Evolutionary conservation across 805 yeast genomes (phyloP), one percentile per base, ranked within the genome.

Genomic region (Schwanniomyces polymorphus): DNA sequence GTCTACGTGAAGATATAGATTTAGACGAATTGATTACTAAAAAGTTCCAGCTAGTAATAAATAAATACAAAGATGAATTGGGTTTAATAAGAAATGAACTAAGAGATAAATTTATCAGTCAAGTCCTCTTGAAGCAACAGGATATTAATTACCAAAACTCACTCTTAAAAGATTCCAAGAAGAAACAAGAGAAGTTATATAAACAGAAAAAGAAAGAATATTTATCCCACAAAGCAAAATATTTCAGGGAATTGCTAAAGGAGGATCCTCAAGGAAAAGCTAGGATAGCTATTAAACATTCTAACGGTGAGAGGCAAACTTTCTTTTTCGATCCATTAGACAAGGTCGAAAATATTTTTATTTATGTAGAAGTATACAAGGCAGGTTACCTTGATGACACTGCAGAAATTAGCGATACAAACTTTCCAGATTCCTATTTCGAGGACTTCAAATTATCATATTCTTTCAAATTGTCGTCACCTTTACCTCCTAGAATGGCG

Each of bases 91-190:
- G 91, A 39, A 69, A 78, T 3, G 91, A 86, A 48, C 75, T 84
- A 41, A 80, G 82, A 54, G 84, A 84, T 42, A 74, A 79, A 41
- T 84, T 81, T 35, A 59, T 80, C 49, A 74, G 84, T 34, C 79
- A 84, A 49, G 67, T 75, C 10, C 69, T 89, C 28, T 76, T 88
- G 43, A 76, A 77, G 50, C 85, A 85, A 56, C 97, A 91, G 64
- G 94, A 90, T 58, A 68, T 78, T 39, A 90, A 94, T 17, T 91
- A 84, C 66, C 83, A 85, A 58, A 78, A 78, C 29, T 84, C 96
- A 0, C 69, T 91, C 29, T 77, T 78, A 14, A 74, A 80, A 29
- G 98, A 91, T 66, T 76, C 84, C 46, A 73, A 75, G 44, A 72
- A 84, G 56, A 68, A 67, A 49, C 54, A 54, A 35, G 60, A 62